Conservation (phyloP, 495 filamentous ascomycete species). For the Schizothecium vesticola region DNA sequence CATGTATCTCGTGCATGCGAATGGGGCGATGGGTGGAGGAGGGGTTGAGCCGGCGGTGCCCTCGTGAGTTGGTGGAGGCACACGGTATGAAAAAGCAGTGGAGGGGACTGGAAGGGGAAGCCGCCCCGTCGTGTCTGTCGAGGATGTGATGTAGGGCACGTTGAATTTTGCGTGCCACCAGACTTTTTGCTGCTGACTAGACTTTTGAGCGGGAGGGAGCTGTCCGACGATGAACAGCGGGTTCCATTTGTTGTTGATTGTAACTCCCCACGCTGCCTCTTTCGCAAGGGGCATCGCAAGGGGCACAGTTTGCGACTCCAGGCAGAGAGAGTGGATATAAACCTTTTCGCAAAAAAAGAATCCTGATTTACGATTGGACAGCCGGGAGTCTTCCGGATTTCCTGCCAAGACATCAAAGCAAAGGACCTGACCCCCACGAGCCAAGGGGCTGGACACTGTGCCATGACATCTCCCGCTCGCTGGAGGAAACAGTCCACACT, state of each 20-base stretch:
- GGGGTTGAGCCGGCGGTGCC: not conserved
- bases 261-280: not conserved
- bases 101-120: not conserved
- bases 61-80: not conserved
- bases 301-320: not conserved
- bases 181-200: not conserved
- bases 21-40: not conserved
- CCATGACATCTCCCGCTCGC: not conserved
- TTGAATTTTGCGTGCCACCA: not conserved
- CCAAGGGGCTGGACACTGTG: not conserved
- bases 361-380: not conserved
- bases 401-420: not conserved
- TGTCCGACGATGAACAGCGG: not conserved
- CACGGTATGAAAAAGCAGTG: too few relatives aligned
- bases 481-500: not conserved
- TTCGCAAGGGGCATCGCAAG: not conserved
- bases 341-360: not conserved
- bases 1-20: not conserved
- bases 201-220: not conserved
- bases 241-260: not conserved
- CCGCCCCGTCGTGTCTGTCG: too few relatives aligned
- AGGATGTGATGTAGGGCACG: not conserved
- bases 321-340: not conserved
- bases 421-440: not conserved
- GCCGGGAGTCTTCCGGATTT: slow-evolving; percentile 8